These are phyloP conservation scores for Eucalyptus marginata DNA, from an alignment of 345 rosid species.

Conservation along the genomic window DNA sequence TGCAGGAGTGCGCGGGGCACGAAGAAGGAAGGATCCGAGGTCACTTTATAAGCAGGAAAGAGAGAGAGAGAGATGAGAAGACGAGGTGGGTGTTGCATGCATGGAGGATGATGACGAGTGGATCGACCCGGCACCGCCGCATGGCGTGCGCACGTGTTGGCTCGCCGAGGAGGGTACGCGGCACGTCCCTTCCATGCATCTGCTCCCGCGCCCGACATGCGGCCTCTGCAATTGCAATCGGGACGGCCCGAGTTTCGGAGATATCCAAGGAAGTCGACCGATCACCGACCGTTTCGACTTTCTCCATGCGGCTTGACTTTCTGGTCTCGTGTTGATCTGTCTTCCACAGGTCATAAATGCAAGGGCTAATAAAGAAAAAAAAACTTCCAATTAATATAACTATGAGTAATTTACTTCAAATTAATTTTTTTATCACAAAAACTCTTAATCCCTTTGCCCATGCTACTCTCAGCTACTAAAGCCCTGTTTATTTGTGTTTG, in stretches of 20 bases:
- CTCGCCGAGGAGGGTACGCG: neutral
- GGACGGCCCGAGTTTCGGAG: neutral
- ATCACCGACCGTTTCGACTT: neutral
- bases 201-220: neutral
- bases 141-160: neutral
- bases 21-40: neutral
- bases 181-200: neutral
- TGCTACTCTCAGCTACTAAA: no score
- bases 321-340: neutral
- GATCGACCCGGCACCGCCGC: neutral
- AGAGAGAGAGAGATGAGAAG: neutral
- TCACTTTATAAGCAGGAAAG: neutral
- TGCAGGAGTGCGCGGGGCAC: accelerated
- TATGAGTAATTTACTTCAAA: no score
- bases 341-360: neutral
- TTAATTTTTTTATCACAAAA: no score
- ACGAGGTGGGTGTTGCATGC: neutral
- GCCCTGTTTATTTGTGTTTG: no score
- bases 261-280: neutral
- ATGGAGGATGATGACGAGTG: neutral
- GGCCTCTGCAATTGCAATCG: neutral
- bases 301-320: neutral
- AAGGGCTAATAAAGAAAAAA: neutral
- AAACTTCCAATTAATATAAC: no score
- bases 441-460: neutral